Percentiles rank a stretch among this genome's conserved stretches.
Evolutionary conservation across 2,329 filamentous ascomycete genomes (phyloP).

Genomic region (Colletotrichum sansevieriae): DNA sequence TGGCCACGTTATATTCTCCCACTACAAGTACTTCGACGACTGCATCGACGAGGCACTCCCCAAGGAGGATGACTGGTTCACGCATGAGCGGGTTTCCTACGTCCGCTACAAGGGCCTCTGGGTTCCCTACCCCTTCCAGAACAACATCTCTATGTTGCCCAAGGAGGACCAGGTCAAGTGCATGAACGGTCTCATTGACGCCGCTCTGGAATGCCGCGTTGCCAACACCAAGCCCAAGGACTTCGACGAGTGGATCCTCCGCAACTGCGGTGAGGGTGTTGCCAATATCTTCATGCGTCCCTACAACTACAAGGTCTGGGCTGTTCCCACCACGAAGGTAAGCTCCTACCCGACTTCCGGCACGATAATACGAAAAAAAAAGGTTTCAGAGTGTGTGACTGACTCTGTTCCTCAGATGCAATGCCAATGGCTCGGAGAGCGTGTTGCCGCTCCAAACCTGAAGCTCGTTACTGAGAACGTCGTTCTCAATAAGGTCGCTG

Average conservation of each 20-base stretch:
- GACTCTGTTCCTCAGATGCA: slow-evolving; percentile 80
- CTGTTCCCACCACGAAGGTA: slow-evolving; percentile 96
- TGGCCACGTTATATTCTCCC: slow-evolving; percentile 98
- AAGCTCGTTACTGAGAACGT: slow-evolving; percentile 95
- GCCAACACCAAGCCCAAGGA: slow-evolving; percentile 92
- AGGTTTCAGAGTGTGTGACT: background rate
- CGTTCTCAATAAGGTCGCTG: slow-evolving; percentile 94
- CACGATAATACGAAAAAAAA: no score
- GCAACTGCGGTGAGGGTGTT: slow-evolving; percentile 89
- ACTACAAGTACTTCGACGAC: slow-evolving; percentile 99
- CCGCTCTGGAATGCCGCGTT: slow-evolving; percentile 87
- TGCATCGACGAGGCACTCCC: slow-evolving; percentile 97
- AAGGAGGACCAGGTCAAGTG: slow-evolving; percentile 97
- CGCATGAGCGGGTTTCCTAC: slow-evolving; percentile 98
- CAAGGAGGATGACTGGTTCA: slow-evolving; percentile 95
- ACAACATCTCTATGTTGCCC: slow-evolving; percentile 98
- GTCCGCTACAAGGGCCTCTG: slow-evolving; percentile 96
- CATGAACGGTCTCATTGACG: slow-evolving; percentile 96
- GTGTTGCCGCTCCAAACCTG: slow-evolving; percentile 95
- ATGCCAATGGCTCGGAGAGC: slow-evolving; percentile 98
- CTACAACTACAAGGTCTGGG: slow-evolving; percentile 99
- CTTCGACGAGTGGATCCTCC: slow-evolving; percentile 98
- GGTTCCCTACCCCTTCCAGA: slow-evolving; percentile 99
- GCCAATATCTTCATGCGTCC: slow-evolving; percentile 98
- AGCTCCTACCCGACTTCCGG: slow-evolving; percentile 21